Conservation (phyloP, 108 stramenopile species). For the Chaetoceros tenuissimus region DNA sequence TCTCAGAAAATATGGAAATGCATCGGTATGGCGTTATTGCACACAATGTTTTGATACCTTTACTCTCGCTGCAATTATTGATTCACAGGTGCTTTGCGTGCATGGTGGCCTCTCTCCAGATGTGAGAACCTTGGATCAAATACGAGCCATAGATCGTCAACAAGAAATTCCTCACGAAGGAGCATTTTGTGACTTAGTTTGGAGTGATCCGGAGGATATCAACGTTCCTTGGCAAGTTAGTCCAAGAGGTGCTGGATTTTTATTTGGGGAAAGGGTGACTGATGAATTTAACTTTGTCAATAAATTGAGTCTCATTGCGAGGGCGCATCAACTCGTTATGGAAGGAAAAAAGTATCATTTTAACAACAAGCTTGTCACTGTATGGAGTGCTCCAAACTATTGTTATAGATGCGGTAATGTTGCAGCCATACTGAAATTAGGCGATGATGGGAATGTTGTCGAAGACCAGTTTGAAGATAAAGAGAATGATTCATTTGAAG, state of each 20-base stretch:
- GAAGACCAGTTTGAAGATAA: not conserved
- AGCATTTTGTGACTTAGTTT: conserved; percentile 87
- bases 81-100: conserved; percentile 78
- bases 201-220: conserved; percentile 79
- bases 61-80: conserved; percentile 76
- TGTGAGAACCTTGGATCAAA: conserved; percentile 82
- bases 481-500: not conserved
- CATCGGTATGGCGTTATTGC: conserved; percentile 78
- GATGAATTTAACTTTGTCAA: conserved; percentile 91
- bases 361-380: conserved; percentile 87
- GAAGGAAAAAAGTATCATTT: conserved; percentile 85
- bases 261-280: conserved; percentile 92
- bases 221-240: conserved; percentile 45
- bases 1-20: conserved; percentile 66
- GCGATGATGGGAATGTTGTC: conserved; percentile 14
- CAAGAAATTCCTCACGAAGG: conserved; percentile 91
- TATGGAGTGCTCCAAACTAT: conserved; percentile 97
- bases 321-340: conserved; percentile 98
- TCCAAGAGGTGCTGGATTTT: conserved; percentile 89
- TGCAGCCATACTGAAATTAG: conserved; percentile 91
- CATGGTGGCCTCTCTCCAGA: conserved; percentile 88
- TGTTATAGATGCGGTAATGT: conserved; percentile 96
- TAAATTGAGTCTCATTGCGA: conserved; percentile 79
- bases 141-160: conserved; percentile 73
- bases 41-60: conserved; percentile 86